Evolutionary conservation across 2,329 filamentous ascomycete species (phyloP), one percentile per base, ranked within the genome.

Genomic region (Fusarium temperatum): DNA sequence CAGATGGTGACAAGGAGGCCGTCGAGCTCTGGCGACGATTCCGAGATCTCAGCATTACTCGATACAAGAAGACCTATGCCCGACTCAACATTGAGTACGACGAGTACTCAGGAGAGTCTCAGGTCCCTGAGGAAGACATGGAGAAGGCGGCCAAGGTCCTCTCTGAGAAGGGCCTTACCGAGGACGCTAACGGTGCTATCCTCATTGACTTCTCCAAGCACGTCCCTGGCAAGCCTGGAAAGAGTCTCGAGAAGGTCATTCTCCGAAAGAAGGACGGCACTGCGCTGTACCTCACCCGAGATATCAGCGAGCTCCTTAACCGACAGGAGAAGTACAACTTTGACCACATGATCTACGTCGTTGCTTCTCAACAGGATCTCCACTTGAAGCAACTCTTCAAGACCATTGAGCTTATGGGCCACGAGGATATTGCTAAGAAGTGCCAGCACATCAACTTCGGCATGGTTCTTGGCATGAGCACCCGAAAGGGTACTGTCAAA

Each of bases 261-360:
- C 88, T 95, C 66, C 89, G 91, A 74, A 93, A 94, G 84, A 90
- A 89, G 75, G 91, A 93, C 73, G 93, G 93, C 63, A 94, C 92
- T 18, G 92, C 92, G 45, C 87, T 94, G 39, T 95, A 96, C 80
- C 87, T 95, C 53, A 94, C 93, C 57, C 90, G 93, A 74, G 93
- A 96, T 81, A 92, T 95, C 71, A 92, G 91, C 75, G 92, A 94
- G 78, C 88, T 94, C 35, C 83, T 94, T 60, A 88, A 90, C 78
- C 89, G 93, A 63, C 75, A 89, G 54, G 85, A 91, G 28, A 87
- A 88, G 78, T 90, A 90, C 83, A 81, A 90, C 17, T 94, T 93
- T 76, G 92, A 95, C 83, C 90, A 93, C 80, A 93, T 95, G 92
- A 92, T 94, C 70, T 95, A 94, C 78, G 92, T 95, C 15, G 90